phyloP scores from a whole-genome alignment of 2,329 filamentous ascomycete genomes.

The Microdochium bolleyi region DNA sequence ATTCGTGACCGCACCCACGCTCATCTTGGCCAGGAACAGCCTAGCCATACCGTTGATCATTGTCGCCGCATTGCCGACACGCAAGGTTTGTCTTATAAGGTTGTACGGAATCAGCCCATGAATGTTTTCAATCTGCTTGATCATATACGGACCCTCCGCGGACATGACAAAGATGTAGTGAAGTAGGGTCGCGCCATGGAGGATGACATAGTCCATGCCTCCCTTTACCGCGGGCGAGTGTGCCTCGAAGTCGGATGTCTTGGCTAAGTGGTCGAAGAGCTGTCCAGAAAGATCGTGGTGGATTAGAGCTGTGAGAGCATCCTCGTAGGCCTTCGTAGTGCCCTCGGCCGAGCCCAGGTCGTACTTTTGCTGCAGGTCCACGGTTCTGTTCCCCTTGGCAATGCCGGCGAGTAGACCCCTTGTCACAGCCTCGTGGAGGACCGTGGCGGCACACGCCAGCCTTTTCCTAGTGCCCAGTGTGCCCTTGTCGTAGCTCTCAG shows the following conservation, averaged over 20 bases:
- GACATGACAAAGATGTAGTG: slow-evolving; percentile 68
- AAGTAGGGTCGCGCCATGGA: slow-evolving; percentile 63
- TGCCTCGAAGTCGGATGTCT: slow-evolving; percentile 54
- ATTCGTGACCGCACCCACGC: slow-evolving; percentile 66
- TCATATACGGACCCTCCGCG: slow-evolving; percentile 65
- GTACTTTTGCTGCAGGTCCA: slow-evolving; percentile 33
- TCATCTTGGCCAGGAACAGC: slow-evolving; percentile 70
- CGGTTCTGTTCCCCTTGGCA: slow-evolving; percentile 13
- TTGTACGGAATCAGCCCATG: slow-evolving; percentile 66
- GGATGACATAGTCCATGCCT: slow-evolving; percentile 47
- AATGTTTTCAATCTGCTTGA: slow-evolving; percentile 62
- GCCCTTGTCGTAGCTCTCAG: slow-evolving; percentile 77
- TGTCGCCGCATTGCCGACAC: slow-evolving; percentile 69
- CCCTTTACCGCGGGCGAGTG: slow-evolving; percentile 55
- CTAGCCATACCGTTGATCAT: slow-evolving; percentile 73
- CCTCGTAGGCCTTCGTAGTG: slow-evolving; percentile 56
- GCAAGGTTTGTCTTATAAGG: slow-evolving; percentile 64
- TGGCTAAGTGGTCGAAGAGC: slow-evolving; percentile 51
- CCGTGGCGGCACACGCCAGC: slow-evolving; percentile 62
- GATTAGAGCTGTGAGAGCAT: slow-evolving; percentile 56
- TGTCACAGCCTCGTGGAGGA: slow-evolving; percentile 61
- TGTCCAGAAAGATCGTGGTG: slow-evolving; percentile 62
- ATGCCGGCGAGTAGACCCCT: slow-evolving; percentile 60
- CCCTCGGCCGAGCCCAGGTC: slow-evolving; percentile 51
- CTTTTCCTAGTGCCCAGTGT: slow-evolving; percentile 67